Evolutionary conservation across 2,329 filamentous ascomycete species (phyloP).

Genomic region (Rhynchosporium agropyri): DNA sequence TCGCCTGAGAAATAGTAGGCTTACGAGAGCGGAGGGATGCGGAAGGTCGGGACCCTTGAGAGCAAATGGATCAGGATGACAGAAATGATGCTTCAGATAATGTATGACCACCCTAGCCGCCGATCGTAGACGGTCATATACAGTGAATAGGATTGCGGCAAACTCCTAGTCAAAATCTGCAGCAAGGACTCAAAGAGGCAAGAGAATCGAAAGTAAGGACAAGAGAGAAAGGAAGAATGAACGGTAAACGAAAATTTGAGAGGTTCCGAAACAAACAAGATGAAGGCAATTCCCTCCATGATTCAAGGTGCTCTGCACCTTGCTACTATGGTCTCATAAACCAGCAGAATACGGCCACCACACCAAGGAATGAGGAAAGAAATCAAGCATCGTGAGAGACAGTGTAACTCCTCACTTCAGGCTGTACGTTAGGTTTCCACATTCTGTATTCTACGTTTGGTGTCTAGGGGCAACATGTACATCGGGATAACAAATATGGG

Average conservation of each 20-base stretch:
- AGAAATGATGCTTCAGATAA: neutral
- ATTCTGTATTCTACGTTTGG: neutral
- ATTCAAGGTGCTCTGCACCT: neutral
- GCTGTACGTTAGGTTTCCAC: neutral
- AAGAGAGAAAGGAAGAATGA: neutral
- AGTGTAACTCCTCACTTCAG: neutral
- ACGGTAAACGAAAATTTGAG: neutral
- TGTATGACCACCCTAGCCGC: neutral
- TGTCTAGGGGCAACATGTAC: neutral
- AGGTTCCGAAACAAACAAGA: neutral
- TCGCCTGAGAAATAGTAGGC: neutral
- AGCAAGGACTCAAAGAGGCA: neutral
- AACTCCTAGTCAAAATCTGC: neutral
- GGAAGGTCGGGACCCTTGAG: too few relatives aligned
- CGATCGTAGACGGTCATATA: neutral
- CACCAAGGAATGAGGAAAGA: neutral
- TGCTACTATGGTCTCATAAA: neutral
- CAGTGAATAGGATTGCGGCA: neutral
- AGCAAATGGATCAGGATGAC: neutral
- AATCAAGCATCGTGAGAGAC: neutral
- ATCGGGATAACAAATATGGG: neutral
- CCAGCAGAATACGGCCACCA: neutral
- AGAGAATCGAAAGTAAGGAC: neutral
- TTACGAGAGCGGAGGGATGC: neutral
- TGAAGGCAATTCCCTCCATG: neutral